These are phyloP conservation scores for Tilletia indica DNA, from an alignment of 1,284 basidiomycete species.

Conservation along the genomic window DNA sequence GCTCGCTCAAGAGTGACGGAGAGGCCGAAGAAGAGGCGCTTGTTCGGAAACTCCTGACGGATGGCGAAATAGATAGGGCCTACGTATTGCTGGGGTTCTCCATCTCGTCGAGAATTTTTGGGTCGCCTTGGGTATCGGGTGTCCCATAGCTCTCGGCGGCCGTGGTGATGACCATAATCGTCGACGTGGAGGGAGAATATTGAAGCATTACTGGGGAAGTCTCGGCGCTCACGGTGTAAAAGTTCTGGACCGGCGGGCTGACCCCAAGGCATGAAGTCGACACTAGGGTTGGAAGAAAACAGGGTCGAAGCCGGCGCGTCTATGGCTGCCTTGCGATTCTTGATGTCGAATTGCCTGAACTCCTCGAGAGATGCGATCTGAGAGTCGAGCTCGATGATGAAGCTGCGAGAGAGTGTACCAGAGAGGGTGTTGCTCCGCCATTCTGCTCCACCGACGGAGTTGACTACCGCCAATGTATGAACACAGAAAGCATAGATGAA, in stretches of 20 bases:
- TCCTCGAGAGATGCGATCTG: neutral
- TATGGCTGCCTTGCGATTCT: neutral
- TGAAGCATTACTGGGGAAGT: no score
- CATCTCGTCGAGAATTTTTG: neutral
- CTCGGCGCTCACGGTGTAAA: no score
- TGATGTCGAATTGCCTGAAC: conserved; percentile 6
- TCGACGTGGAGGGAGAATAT: neutral
- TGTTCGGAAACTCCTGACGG: conserved; percentile 14
- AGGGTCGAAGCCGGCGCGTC: neutral
- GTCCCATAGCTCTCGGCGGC: neutral
- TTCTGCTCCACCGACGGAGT: neutral
- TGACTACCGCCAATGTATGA: neutral
- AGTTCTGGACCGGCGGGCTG: neutral
- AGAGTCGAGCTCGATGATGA: neutral
- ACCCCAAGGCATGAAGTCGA: conserved; percentile 8
- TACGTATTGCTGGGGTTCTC: neutral
- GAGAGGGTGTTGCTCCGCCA: conserved; percentile 5
- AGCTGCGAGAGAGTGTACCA: conserved; percentile 1
- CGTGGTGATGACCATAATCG: neutral
- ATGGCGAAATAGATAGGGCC: conserved; percentile 15
- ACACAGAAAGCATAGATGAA: no score
- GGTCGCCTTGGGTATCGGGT: neutral
- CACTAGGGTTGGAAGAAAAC: neutral
- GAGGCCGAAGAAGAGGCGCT: conserved; percentile 17
- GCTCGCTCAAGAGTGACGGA: conserved; percentile 14